Percentiles rank a stretch among this genome's conserved stretches.
Evolutionary conservation across 2,329 filamentous ascomycete species (phyloP).

Genomic region (Fusarium metavorans): DNA sequence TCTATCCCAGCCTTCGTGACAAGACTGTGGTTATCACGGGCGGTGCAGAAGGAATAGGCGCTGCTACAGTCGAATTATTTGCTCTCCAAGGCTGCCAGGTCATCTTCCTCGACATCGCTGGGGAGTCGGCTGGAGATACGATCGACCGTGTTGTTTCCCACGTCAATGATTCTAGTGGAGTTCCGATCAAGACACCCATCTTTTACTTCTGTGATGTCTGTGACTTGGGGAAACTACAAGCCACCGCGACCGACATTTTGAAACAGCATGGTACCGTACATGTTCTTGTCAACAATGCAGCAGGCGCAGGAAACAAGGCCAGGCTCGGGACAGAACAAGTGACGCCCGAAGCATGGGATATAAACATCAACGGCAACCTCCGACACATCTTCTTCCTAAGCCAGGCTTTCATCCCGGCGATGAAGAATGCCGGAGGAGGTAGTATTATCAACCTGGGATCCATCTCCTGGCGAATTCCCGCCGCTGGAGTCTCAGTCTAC

Average conservation of each 20-base stretch:
- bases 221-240: slow-evolving; percentile 49
- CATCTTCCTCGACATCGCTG: slow-evolving; percentile 57
- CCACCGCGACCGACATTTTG: slow-evolving; percentile 50
- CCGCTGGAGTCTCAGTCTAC: slow-evolving; percentile 59
- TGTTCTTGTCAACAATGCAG: slow-evolving; percentile 88
- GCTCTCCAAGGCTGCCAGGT: slow-evolving; percentile 58
- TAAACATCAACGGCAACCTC: slow-evolving; percentile 58
- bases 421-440: slow-evolving; percentile 59
- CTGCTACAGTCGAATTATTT: slow-evolving; percentile 58
- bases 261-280: slow-evolving; percentile 64
- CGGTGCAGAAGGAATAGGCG: slow-evolving; percentile 61
- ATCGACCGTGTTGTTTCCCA: slow-evolving; percentile 39
- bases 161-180: slow-evolving; percentile 18
- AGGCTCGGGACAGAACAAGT: slow-evolving; percentile 49
- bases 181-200: slow-evolving; percentile 41
- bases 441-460: slow-evolving; percentile 66
- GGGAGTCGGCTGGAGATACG: slow-evolving; percentile 43
- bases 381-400: slow-evolving; percentile 72
- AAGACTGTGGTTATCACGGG: slow-evolving; percentile 59
- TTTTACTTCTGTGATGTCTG: slow-evolving; percentile 59
- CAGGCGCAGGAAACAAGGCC: slow-evolving; percentile 48
- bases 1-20: slow-evolving; percentile 56
- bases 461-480: slow-evolving; percentile 60
- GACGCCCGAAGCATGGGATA: slow-evolving; percentile 56
- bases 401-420: slow-evolving; percentile 75